Conservation (phyloP, 768 basidiomycete genomes). For the Sarcomyxa edulis region DNA sequence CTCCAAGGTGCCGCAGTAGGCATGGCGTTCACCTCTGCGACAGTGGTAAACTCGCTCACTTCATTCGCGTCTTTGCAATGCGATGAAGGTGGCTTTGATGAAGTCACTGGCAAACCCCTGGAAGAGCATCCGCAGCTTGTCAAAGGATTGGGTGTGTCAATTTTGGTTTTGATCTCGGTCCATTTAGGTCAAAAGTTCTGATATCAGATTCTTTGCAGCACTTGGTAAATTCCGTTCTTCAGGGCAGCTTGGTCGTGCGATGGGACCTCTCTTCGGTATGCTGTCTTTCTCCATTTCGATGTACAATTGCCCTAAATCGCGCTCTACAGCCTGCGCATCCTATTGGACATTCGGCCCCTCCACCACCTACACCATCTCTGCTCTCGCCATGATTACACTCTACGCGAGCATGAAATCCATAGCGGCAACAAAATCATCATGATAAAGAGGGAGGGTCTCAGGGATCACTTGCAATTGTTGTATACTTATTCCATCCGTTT, state of each 20-base stretch:
- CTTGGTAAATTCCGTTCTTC: constrained; percentile 26
- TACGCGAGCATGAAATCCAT: constrained; percentile 52
- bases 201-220: too few relatives aligned
- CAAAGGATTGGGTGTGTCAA: constrained; percentile 85
- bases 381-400: constrained; percentile 59
- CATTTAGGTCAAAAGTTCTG: constrained; percentile 85
- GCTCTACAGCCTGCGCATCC: constrained; percentile 63
- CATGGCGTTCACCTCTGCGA: constrained; percentile 92
- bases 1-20: constrained; percentile 72
- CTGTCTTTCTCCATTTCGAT: constrained; percentile 7
- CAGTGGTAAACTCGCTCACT: constrained; percentile 91
- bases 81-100: constrained; percentile 60
- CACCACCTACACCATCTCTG: constrained; percentile 63
- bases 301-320: constrained; percentile 10
- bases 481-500: too few relatives aligned
- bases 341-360: constrained; percentile 90
- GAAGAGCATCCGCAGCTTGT: constrained; percentile 63
- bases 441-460: too few relatives aligned
- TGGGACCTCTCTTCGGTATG: constrained; percentile 87
- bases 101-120: constrained; percentile 48
- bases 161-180: too few relatives aligned
- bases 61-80: constrained; percentile 89
- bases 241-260: constrained; percentile 91
- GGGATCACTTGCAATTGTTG: too few relatives aligned
- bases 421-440: constrained; percentile 29